Evolutionary conservation across 1,284 basidiomycete species (phyloP), one percentile per base, ranked within the genome.

Genomic region (Porogramme epimiltina): DNA sequence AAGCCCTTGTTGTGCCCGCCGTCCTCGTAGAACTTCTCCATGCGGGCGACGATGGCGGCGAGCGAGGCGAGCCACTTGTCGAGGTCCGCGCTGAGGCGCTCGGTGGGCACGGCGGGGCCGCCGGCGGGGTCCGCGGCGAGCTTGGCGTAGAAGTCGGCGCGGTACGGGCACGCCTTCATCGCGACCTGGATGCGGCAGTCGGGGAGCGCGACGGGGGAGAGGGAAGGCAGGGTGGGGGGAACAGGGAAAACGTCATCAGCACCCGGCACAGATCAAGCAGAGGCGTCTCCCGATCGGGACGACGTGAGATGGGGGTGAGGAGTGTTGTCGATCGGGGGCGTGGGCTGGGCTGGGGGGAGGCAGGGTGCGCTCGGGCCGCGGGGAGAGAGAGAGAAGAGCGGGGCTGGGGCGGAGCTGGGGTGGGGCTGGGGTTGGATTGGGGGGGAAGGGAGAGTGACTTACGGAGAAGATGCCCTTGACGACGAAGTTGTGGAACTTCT

Each of bases 111-210:
- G 20, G 81, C 56, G 8, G 72, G 65, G 4, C 81, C 82, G 2
- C 84, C 82, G 10, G 70, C 70, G 24, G 84, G 81, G 59, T 89
- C 87, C 4, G 84, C 77, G 19, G 91, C 91, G 42, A 99, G 83
- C 71, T 97, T 98, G 42, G 78, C 76, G 72, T 95, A 98, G 73
- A 99, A 96, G 62, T 87, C 87, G 16, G 79, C 82, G 54, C 95
- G 91, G 73, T 93, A 93, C 0, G 96, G 96, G 75, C 95, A 98
- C 0, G 95, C 94, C 66, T 91, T 97, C 93, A 99, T 94, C 4
- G 96, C 96, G 42, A 95, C 82, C 91, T 95, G 66, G 42, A 41
- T 18, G 47, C 36, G 45, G 39, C 28, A 31, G 28, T 31, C 28
- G 28, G 8, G 28, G 8, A 15, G 28, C 28, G 28, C 34, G 34